Percentiles rank a stretch among this genome's conserved stretches.
These are phyloP conservation scores for Fusarium anthophilum DNA, from an alignment of 2,329 filamentous ascomycete species.

Conservation along the genomic window DNA sequence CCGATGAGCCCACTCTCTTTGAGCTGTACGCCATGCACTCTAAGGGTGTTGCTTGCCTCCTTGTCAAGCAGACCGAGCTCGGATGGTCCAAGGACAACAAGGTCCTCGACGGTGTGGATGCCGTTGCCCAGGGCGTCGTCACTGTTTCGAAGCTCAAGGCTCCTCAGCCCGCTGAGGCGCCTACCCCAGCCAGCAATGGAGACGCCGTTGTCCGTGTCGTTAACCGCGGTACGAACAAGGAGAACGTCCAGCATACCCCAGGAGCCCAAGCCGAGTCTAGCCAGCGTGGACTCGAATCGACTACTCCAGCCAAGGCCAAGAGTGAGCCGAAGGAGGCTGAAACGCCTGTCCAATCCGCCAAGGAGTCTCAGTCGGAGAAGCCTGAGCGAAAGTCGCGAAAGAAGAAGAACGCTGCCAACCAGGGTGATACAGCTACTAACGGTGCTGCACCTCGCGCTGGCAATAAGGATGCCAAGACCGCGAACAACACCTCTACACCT, in stretches of 20 bases:
- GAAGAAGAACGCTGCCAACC: constrained; percentile 67
- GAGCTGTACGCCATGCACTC: constrained; percentile 98
- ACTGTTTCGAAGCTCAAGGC: constrained; percentile 75
- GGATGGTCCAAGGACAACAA: constrained; percentile 94
- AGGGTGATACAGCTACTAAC: constrained; percentile 58
- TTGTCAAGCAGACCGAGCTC: constrained; percentile 86
- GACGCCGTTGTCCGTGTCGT: constrained; percentile 47
- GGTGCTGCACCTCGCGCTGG: constrained; percentile 50
- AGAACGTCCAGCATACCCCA: constrained; percentile 44
- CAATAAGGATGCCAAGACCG: constrained; percentile 49
- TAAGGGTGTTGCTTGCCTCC: constrained; percentile 90
- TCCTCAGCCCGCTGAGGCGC: constrained; percentile 55
- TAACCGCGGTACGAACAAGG: constrained; percentile 50
- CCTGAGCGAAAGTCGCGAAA: constrained; percentile 69
- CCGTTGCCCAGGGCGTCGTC: constrained; percentile 77
- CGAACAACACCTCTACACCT: constrained; percentile 33
- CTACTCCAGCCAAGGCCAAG: constrained; percentile 52
- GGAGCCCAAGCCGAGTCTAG: constrained; percentile 39
- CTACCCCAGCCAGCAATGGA: constrained; percentile 48
- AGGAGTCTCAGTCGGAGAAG: constrained; percentile 62
- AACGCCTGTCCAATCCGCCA: constrained; percentile 50
- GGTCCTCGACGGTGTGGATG: constrained; percentile 81
- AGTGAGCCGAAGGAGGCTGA: constrained; percentile 60
- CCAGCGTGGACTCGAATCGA: constrained; percentile 47
- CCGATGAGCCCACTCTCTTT: constrained; percentile 80